Base-by-base conservation (phyloP, 352 stramenopile species). In the Phytophthora ohioensis region DNA sequence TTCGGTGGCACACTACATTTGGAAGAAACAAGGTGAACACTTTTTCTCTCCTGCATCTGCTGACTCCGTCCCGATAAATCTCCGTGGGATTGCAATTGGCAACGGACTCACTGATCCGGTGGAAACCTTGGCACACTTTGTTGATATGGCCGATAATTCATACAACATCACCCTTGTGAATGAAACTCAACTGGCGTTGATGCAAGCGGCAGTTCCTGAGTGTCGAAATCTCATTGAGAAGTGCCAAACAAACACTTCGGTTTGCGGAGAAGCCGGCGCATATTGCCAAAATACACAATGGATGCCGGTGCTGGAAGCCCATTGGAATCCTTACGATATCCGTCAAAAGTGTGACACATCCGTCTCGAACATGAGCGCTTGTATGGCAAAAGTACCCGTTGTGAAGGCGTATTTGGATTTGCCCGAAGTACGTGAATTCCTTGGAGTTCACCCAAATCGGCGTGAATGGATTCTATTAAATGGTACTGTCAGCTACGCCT, bases 381-480 rank as follows among this genome's bases (percentile, higher is more conserved):
- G 75, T 64, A 57, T 88, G 53, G 47, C 61, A 13, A 70, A 86
- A 13, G 69, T 81, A 8, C 74, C 69, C 15, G 63, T 75, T 31
- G 57, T 88, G 0, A 62, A 81, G 31, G 45, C 36, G 9, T 92
- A 85, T 53, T 41, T 91, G 9, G 95, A 98, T 71, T 71, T 60
- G 34, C 61, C 73, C 4, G n/a, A 54, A 3, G 42, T 86, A 32
- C 76, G 67, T 27, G 34, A 63, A 27, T 79, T 70, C 17, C 61
- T 88, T 34, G 71, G 66, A 11, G 75, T 82, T 8, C 57, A 78
- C 41, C 62, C 67, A 38, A 72, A 30, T n/a, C 48, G 68, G n/a
- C 43, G 48, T n/a, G 41, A 74, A 48, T 99, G 96, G 96, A 64
- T 87, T 35, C 76, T 85, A 31, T 97, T 94, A 73, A 98, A 98